Evolutionary conservation across 2,329 filamentous ascomycete species (phyloP).

Genomic region (Pestalotiopsis sp.): DNA sequence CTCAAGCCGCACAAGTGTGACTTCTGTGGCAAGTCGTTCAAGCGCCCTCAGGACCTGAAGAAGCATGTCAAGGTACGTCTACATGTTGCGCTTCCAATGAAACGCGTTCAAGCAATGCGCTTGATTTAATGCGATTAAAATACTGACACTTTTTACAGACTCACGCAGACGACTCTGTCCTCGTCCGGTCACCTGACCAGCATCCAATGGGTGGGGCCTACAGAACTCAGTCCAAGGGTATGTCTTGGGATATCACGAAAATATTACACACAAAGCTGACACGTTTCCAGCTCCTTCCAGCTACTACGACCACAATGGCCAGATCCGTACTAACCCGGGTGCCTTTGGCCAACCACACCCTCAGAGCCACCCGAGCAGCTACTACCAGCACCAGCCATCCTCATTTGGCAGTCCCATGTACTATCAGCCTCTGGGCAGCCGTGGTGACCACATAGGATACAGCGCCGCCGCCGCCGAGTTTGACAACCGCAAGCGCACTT

Average conservation of each 20-base stretch:
- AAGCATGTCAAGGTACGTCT: conserved; percentile 86
- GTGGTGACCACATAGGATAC: conserved; percentile 67
- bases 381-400: conserved; percentile 56
- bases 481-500: conserved; percentile 81
- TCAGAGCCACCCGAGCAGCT: conserved; percentile 60
- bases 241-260: conserved; percentile 31
- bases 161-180: conserved; percentile 91
- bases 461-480: conserved; percentile 50
- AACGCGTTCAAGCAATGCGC: neutral
- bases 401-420: conserved; percentile 75
- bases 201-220: conserved; percentile 55
- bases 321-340: conserved; percentile 60
- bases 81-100: neutral
- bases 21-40: conserved; percentile 98
- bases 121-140: neutral
- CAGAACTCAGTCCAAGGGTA: conserved; percentile 58
- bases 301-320: conserved; percentile 68
- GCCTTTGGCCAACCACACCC: conserved; percentile 52
- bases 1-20: conserved; percentile 99
- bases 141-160: conserved; percentile 52
- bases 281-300: conserved; percentile 51
- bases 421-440: conserved; percentile 66
- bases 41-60: conserved; percentile 97
- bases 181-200: conserved; percentile 56
- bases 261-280: conserved; percentile 45